Evolutionary conservation across 1,139 yeast genomes (phyloP).

Genomic region (Ashbya aceris): DNA sequence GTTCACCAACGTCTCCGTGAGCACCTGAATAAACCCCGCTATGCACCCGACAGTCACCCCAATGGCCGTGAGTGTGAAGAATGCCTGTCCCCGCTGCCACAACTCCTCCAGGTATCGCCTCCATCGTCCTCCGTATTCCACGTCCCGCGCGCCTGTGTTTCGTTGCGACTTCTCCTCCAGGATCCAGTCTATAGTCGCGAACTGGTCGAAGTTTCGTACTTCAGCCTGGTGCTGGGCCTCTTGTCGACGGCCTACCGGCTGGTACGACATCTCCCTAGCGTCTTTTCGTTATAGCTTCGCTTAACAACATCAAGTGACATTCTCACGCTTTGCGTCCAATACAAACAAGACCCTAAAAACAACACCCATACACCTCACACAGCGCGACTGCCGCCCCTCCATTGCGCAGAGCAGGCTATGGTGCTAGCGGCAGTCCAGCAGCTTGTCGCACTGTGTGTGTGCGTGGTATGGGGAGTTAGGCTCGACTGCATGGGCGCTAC

Average conservation of each 20-base stretch:
- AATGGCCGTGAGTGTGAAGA: conserved; percentile 66
- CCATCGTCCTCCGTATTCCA: conserved; percentile 7
- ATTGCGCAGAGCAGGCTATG: no score
- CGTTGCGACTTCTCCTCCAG: conserved; percentile 45
- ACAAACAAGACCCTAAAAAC: no score
- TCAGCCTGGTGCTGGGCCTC: conserved; percentile 18
- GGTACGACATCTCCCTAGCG: not conserved
- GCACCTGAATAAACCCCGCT: conserved; percentile 71
- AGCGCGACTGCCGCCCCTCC: no score
- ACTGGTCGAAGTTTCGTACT: conserved; percentile 44
- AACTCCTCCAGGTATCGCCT: conserved; percentile 24
- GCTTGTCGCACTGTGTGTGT: no score
- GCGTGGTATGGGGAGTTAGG: no score
- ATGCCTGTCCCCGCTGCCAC: conserved; percentile 49
- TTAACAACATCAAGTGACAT: no score
- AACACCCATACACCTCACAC: no score
- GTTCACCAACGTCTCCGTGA: conserved; percentile 82
- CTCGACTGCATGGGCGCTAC: no score
- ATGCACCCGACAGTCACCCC: conserved; percentile 72
- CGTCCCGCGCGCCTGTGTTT: conserved; percentile 7
- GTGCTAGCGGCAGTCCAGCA: no score
- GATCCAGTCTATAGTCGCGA: conserved; percentile 76
- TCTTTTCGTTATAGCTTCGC: not conserved
- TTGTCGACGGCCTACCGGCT: not conserved
- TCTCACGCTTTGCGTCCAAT: no score